Conservation (phyloP, 176 grass and related monocot species). For the Themeda triandra region DNA sequence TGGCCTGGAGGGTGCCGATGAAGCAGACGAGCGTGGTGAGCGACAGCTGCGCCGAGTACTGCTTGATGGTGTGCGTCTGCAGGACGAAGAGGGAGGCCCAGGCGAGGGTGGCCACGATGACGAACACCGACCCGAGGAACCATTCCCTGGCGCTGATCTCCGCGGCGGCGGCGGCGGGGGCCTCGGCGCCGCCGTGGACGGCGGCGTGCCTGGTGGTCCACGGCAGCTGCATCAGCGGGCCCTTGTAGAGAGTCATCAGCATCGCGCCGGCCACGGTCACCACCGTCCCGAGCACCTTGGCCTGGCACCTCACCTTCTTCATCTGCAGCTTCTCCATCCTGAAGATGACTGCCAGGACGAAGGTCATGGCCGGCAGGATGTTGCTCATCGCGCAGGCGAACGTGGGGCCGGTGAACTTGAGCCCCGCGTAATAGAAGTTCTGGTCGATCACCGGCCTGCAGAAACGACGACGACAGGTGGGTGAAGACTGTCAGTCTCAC, state of each 20-base stretch:
- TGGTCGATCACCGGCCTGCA: conserved; percentile 90
- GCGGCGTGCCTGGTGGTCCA: conserved; percentile 51
- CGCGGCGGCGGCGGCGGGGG: background rate
- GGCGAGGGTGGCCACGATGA: conserved; percentile 89
- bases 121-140: conserved; percentile 75
- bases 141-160: conserved; percentile 35
- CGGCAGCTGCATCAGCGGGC: conserved; percentile 79
- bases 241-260: conserved; percentile 98
- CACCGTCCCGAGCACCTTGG: conserved; percentile 71
- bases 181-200: background rate
- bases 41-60: conserved; percentile 85
- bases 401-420: conserved; percentile 81
- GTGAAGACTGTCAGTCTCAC: too few species aligned
- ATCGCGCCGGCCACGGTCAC: conserved; percentile 93
- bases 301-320: conserved; percentile 69
- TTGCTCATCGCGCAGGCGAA: conserved; percentile 97
- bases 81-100: conserved; percentile 90
- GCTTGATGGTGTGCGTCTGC: conserved; percentile 66
- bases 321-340: conserved; percentile 94
- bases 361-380: conserved; percentile 95
- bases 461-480: background rate
- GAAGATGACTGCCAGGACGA: conserved; percentile 82
- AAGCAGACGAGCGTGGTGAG: conserved; percentile 89
- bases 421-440: conserved; percentile 82
- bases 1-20: conserved; percentile 77